Percentiles rank a stretch among this genome's conserved stretches.
phyloP scores from a whole-genome alignment of 1,284 basidiomycete species.

The Meripilus lineatus region DNA sequence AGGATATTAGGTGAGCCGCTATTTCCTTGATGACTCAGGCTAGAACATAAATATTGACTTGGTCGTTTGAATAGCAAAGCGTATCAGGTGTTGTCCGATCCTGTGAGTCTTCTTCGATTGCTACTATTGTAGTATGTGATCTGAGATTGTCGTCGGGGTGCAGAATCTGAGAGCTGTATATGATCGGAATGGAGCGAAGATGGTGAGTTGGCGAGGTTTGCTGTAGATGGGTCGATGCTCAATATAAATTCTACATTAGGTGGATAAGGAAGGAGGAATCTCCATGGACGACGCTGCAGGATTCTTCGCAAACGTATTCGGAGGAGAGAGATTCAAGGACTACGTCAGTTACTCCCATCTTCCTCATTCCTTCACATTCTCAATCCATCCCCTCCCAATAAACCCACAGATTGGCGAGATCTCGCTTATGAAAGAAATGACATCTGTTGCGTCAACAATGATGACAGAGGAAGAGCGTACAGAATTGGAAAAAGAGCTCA shows the following conservation, averaged over 20 bases:
- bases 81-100: conserved; percentile 84
- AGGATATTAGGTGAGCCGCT: conserved; percentile 73
- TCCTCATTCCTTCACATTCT: neutral
- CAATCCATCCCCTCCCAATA: neutral
- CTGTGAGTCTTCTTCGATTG: conserved; percentile 45
- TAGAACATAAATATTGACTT: conserved; percentile 1
- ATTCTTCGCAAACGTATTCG: conserved; percentile 91
- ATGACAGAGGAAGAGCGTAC: conserved; percentile 90
- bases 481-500: conserved; percentile 75
- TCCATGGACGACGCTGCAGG: conserved; percentile 84
- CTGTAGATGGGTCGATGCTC: neutral
- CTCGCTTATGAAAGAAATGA: conserved; percentile 90
- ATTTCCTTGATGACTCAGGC: neutral
- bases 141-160: conserved; percentile 21
- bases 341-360: conserved; percentile 54
- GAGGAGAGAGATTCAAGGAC: conserved; percentile 82
- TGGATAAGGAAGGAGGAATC: conserved; percentile 65
- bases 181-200: conserved; percentile 91
- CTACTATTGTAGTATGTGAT: conserved; percentile 9
- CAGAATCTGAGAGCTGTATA: conserved; percentile 88
- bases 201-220: conserved; percentile 44
- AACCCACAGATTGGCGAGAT: conserved; percentile 81
- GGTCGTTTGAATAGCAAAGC: conserved; percentile 62
- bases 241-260: conserved; percentile 32
- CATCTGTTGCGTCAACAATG: conserved; percentile 71